Evolutionary conservation across 371 early-diverging fungal species (phyloP), one percentile per base, ranked within the genome.

Genomic region (Mucor saturninus): DNA sequence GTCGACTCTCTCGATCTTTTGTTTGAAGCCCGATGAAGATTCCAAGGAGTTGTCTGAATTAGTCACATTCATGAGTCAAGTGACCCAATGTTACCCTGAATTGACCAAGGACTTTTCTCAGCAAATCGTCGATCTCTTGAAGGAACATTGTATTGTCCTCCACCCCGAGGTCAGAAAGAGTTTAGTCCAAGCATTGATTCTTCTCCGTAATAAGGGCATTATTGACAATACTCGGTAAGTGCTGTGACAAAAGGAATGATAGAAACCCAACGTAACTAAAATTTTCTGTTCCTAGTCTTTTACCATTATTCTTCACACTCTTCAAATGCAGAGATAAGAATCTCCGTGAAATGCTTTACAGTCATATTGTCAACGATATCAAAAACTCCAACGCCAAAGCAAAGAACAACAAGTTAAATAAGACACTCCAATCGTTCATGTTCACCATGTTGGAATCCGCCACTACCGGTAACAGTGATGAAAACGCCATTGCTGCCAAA

Each of bases 371-470:
- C 11, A 90, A 84, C 59, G 98, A 98, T 72, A 95, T 98, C 81
- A 94, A 94, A 71, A 87, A 84, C 62, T 85, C 94, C 56, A 98
- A 98, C 76, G 85, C 86, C 50, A 93, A 94, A 71, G 87, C 88
- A 31, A 95, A 93, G 77, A 96, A 98, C 85, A 95, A 97, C 85
- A 92, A 92, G 72, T 79, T 98, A 61, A 98, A 98, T 89, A 95
- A 93, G 75, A 87, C 93, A 2, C 83, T 98, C 45, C 98, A 98
- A 80, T 93, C 93, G 59, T 95, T 89, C 73, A 95, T 98, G 95
- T 98, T 93, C 73, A 93, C 91, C 56, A 92, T 98, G 85, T 79
- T 97, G 39, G 83, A 84, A 56, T 76, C 77, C 39, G 76, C 77
- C 35, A 76, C 71, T 28, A 64, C 78, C 0, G 83, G 84, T 35